phyloP scores from a whole-genome alignment of 768 basidiomycete species.

The Coprinellus aureogranulatus region DNA sequence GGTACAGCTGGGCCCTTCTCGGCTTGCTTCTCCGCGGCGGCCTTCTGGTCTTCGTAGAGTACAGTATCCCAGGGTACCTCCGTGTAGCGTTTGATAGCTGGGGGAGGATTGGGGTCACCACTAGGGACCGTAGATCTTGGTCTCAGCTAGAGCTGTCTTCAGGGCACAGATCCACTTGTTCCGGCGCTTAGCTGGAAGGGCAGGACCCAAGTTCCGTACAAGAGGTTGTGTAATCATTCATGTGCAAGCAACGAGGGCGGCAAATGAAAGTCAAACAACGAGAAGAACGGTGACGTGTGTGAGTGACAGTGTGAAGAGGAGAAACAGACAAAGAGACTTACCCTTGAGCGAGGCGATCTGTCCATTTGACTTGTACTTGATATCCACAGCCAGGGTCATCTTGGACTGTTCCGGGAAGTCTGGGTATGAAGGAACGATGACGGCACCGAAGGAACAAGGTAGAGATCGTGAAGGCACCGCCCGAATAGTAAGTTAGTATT shows the following conservation, averaged over 20 bases:
- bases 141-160: slow-evolving; percentile 66
- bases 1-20: slow-evolving; percentile 12
- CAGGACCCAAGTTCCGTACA: slow-evolving; percentile 1
- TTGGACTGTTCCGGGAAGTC: slow-evolving; percentile 82
- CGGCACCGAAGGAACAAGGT: background rate
- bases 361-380: slow-evolving; percentile 87
- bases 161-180: slow-evolving; percentile 93
- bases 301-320: background rate
- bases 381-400: slow-evolving; percentile 73
- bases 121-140: slow-evolving; percentile 68
- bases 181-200: slow-evolving; percentile 59
- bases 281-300: background rate
- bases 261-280: background rate
- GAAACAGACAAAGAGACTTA: slow-evolving; percentile 21
- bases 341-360: slow-evolving; percentile 76
- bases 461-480: background rate
- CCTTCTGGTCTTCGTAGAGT: slow-evolving; percentile 37
- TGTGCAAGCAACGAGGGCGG: background rate
- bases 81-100: slow-evolving; percentile 60
- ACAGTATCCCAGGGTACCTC: slow-evolving; percentile 71
- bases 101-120: slow-evolving; percentile 54
- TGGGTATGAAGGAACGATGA: background rate
- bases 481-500: background rate
- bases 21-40: slow-evolving; percentile 19
- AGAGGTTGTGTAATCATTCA: too few species aligned